Evolutionary conservation across 2,329 filamentous ascomycete species (phyloP).

Genomic region (Arthroderma sp.): DNA sequence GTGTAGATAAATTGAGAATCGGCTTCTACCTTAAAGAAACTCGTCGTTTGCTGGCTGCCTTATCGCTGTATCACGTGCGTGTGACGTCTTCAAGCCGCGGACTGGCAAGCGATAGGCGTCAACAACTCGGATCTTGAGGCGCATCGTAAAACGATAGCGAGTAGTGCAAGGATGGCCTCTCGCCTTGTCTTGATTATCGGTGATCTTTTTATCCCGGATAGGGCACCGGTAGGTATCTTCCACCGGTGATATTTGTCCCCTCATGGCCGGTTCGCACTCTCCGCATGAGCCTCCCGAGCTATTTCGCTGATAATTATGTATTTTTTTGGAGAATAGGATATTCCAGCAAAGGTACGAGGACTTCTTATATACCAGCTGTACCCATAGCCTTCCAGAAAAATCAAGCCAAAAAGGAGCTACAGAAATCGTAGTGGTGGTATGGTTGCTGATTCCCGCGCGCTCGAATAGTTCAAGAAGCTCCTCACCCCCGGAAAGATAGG

Average conservation of each 20-base stretch:
- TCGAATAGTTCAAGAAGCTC: constrained; percentile 64
- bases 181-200: constrained; percentile 85
- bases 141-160: no score
- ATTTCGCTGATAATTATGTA: not conserved
- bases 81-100: no score
- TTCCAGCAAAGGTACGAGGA: constrained; percentile 61
- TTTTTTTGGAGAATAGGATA: constrained; percentile 41
- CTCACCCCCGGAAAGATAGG: constrained; percentile 72
- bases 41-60: no score
- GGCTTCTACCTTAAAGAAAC: no score
- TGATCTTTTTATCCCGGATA: constrained; percentile 86
- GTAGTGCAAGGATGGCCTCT: constrained; percentile 49
- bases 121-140: no score
- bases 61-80: no score
- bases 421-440: no score
- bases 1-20: no score
- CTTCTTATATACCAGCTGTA: not conserved
- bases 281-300: constrained; percentile 6
- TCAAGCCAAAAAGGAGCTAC: no score
- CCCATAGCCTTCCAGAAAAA: not conserved
- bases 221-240: constrained; percentile 51
- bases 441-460: no score
- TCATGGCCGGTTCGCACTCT: not conserved
- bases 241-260: not conserved
- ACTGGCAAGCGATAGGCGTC: no score